phyloP scores from a whole-genome alignment of 371 early-diverging fungal species.

The Vairimorpha ceranae region DNA sequence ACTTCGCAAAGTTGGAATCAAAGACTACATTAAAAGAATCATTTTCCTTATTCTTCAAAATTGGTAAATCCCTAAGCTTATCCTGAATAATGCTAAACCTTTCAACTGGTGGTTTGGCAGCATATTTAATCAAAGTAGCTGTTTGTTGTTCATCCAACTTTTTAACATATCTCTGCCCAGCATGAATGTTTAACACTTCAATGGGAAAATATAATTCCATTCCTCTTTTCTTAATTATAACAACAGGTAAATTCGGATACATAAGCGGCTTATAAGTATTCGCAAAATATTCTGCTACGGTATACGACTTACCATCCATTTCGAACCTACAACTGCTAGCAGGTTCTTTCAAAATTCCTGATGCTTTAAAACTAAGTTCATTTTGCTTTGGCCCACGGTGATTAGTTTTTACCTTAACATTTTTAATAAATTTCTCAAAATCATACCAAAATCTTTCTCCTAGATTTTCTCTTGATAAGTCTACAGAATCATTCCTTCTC shows the following conservation, averaged over 20 bases:
- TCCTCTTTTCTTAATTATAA: constrained; percentile 38
- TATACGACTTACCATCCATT: constrained; percentile 9
- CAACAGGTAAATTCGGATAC: constrained; percentile 46
- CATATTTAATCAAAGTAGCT: constrained; percentile 33
- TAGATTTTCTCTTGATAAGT: not conserved
- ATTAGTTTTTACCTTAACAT: constrained; percentile 19
- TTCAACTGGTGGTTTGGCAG: constrained; percentile 35
- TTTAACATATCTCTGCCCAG: constrained; percentile 37
- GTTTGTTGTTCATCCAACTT: constrained; percentile 53
- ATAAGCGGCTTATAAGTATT: constrained; percentile 31
- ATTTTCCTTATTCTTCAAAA: constrained; percentile 18
- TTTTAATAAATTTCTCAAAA: constrained; percentile 31
- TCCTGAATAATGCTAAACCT: constrained; percentile 41
- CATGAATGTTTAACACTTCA: constrained; percentile 45
- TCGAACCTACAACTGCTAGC: constrained; percentile 14
- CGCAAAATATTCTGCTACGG: constrained; percentile 54
- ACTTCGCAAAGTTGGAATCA: constrained; percentile 27
- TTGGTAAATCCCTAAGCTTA: constrained; percentile 18
- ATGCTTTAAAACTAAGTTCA: constrained; percentile 11
- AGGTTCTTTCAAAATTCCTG: constrained; percentile 11
- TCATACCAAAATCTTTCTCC: constrained; percentile 6
- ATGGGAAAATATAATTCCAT: constrained; percentile 45
- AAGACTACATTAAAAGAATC: constrained; percentile 34
- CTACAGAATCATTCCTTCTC: not conserved
- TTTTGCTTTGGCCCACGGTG: constrained; percentile 14